phyloP scores from a whole-genome alignment of 257 asterid genomes.

The Linaria vulgaris region DNA sequence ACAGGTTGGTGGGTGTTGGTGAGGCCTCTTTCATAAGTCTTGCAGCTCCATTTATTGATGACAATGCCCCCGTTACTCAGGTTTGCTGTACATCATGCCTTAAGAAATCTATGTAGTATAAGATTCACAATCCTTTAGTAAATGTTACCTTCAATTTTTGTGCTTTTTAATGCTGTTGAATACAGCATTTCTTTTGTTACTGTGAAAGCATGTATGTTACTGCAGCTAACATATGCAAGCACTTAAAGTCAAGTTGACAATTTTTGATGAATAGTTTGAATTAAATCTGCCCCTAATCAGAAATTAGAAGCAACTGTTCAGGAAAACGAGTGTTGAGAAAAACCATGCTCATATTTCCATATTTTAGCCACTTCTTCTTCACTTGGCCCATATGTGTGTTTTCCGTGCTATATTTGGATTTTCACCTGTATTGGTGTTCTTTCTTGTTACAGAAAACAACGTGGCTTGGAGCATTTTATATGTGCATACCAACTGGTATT shows the following conservation, averaged over 20 bases:
- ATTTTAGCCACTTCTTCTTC: constrained; percentile 7
- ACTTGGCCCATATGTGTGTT: constrained; percentile 10
- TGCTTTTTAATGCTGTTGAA: constrained; percentile 5
- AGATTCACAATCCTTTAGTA: constrained; percentile 14
- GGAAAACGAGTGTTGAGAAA: neutral
- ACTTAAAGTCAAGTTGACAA: neutral
- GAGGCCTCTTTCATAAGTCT: constrained; percentile 99
- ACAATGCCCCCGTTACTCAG: constrained; percentile 90
- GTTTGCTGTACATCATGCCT: constrained; percentile 35
- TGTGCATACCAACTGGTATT: constrained; percentile 92
- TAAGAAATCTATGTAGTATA: constrained; percentile 11
- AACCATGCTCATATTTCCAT: constrained; percentile 1
- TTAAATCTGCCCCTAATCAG: neutral
- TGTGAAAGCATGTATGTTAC: constrained; percentile 12
- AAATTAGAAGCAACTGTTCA: too few relatives aligned
- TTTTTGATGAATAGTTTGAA: constrained; percentile 2
- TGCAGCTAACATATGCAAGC: constrained; percentile 16
- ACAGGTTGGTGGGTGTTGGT: constrained; percentile 97
- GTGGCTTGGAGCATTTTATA: constrained; percentile 95
- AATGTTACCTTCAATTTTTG: neutral
- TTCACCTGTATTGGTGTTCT: constrained; percentile 16
- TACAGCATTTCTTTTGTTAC: constrained; percentile 14
- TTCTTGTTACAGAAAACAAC: constrained; percentile 66
- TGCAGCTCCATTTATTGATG: constrained; percentile 98
- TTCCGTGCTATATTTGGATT: neutral